Evolutionary conservation across 106 monocot genomes (phyloP), one percentile per base, ranked within the genome.

Genomic region (Dioscorea dumetorum): DNA sequence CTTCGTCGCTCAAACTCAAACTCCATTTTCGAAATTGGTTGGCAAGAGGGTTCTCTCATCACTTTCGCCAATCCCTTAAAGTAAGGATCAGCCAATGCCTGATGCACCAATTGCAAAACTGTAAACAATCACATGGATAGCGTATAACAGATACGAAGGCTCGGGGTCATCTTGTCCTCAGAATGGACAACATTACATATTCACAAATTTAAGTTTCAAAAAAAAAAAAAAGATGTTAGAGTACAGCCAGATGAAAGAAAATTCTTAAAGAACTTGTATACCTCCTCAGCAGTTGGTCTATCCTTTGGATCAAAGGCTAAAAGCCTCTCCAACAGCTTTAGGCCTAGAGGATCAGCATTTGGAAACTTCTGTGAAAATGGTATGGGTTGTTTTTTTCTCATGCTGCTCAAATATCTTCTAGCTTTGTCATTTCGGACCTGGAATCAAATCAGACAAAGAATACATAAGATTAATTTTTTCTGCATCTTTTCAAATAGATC

Each of bases 381-480:
- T 58, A 94, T 58, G 19, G 84, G 87, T 13, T 67, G 75, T 52
- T 94, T 94, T 70, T 83, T 90, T 70, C 90, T 87, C 94, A 94
- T 90, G 71, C 76, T 83, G 76, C 74, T 87, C 57, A 94, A 72
- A 48, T 94, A 90, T 60, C 85, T 82, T 64, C 90, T 82, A 33
- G 94, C 90, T 73, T 94, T 94, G 33, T 94, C 94, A 79, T 94
- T 94, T 24, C 94, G 69, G 2, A 94, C 84, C 94, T 94, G 70
- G n/a, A 64, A 63, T 51, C 23, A 71, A 63, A 51, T n/a, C 23
- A 62, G n/a, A 41, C 0, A 22, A 60, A 61, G 15, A 48, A 48
- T 2, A 63, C 0, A 17, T 18, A 0, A 68, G 41, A 56, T 41
- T 10, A 41, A 1, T 28, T 41, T 41, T 41, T 41, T 41, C 41